phyloP scores from a whole-genome alignment of 2,329 filamentous ascomycete genomes.

The Helotiales sp. region DNA sequence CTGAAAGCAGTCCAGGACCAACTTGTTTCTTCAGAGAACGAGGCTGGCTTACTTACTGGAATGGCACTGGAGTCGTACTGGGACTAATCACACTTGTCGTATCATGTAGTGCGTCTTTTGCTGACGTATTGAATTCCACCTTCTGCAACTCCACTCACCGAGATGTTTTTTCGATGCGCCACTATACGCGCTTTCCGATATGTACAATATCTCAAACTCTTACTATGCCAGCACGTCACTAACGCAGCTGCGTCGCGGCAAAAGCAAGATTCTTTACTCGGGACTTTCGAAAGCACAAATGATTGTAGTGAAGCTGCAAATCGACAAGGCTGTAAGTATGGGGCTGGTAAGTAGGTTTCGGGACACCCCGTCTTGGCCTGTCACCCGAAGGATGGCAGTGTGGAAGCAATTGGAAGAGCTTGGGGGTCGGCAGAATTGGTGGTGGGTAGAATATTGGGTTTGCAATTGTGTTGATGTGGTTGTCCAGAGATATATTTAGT shows the following conservation, averaged over 20 bases:
- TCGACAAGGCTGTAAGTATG: conserved; percentile 43
- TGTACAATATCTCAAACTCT: conserved; percentile 38
- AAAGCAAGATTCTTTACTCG: conserved; percentile 14
- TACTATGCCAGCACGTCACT: conserved; percentile 39
- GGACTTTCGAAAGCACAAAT: conserved; percentile 35
- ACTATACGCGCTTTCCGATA: conserved; percentile 37
- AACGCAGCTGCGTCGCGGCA: conserved; percentile 10
- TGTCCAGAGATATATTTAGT: no score
- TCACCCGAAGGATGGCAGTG: conserved; percentile 45
- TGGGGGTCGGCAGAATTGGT: conserved; percentile 44
- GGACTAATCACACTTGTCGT: conserved; percentile 56
- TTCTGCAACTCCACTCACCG: conserved; percentile 46
- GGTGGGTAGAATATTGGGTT: conserved; percentile 24
- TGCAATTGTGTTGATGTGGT: conserved; percentile 26
- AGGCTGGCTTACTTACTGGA: conserved; percentile 45
- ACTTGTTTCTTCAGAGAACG: conserved; percentile 49
- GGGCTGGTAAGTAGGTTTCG: conserved; percentile 50
- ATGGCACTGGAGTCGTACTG: conserved; percentile 43
- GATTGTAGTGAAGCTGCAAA: conserved; percentile 32
- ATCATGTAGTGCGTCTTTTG: conserved; percentile 54
- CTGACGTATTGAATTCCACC: conserved; percentile 41
- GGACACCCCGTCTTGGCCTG: conserved; percentile 50
- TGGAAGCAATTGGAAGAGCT: conserved; percentile 48
- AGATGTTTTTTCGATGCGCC: conserved; percentile 56
- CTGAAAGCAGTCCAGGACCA: conserved; percentile 48